phyloP scores from a whole-genome alignment of 257 asterid genomes.

The Solanum stenotomum region DNA sequence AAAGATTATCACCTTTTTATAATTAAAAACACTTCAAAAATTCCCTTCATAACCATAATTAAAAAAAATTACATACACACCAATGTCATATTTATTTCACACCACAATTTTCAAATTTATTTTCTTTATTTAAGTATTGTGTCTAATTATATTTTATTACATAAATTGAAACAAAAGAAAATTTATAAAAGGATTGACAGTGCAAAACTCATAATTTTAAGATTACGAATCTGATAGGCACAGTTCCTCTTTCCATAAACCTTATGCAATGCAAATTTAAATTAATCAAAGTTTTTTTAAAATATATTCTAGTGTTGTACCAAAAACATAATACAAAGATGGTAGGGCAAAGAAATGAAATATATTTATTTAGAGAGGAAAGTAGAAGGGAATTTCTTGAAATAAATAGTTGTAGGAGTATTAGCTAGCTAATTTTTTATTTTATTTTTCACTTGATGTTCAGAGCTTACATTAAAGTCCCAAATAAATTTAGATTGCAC shows the following conservation, averaged over 20 bases:
- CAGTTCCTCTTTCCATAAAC: not conserved
- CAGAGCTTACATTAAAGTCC: too few species aligned
- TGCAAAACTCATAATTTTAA: not conserved
- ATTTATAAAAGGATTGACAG: rapidly evolving
- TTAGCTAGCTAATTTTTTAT: not conserved
- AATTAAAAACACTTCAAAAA: not conserved
- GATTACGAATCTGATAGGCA: rapidly evolving
- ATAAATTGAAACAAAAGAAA: too few species aligned
- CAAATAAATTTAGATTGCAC: too few species aligned
- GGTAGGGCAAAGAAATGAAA: not conserved
- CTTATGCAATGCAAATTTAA: not conserved
- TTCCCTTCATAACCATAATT: not conserved
- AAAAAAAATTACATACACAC: not conserved
- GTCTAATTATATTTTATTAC: not conserved
- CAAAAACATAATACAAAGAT: not conserved
- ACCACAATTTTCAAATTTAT: not conserved
- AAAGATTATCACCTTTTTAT: not conserved
- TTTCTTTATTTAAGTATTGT: not conserved
- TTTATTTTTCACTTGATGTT: too few species aligned
- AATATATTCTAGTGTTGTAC: not conserved
- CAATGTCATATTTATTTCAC: not conserved
- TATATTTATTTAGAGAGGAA: not conserved
- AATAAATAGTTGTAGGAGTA: not conserved
- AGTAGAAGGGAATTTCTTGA: not conserved
- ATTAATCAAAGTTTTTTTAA: not conserved